phyloP scores from a whole-genome alignment of 805 yeast species.

The Metschnikowia santaceciliae region DNA sequence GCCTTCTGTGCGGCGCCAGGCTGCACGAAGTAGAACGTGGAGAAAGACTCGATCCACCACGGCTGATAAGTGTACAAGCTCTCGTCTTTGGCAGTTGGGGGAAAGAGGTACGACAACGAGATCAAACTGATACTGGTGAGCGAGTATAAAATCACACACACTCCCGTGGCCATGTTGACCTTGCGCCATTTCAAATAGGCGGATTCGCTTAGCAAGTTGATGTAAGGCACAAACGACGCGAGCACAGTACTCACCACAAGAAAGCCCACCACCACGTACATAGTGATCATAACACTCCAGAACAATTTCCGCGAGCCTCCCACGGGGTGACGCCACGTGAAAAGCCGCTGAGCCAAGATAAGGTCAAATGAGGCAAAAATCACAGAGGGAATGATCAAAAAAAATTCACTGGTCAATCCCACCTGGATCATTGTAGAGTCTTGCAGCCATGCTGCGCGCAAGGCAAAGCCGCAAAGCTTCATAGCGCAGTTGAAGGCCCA shows the following conservation, averaged over 20 bases:
- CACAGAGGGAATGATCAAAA: slow-evolving; percentile 18
- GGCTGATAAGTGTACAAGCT: slow-evolving; percentile 62
- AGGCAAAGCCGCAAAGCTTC: slow-evolving; percentile 16
- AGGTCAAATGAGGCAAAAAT: slow-evolving; percentile 19
- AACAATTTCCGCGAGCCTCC: slow-evolving; percentile 21
- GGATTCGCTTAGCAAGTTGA: slow-evolving; percentile 11
- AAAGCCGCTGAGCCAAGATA: slow-evolving; percentile 22
- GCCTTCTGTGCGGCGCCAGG: slow-evolving; percentile 50
- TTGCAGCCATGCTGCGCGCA: slow-evolving; percentile 17
- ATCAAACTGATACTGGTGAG: slow-evolving; percentile 49
- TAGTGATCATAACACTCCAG: slow-evolving; percentile 18
- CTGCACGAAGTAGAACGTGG: slow-evolving; percentile 55
- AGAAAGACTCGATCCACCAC: slow-evolving; percentile 71
- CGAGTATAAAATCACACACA: slow-evolving; percentile 44
- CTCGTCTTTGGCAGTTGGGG: slow-evolving; percentile 50
- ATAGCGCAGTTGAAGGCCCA: slow-evolving; percentile 16
- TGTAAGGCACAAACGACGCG: slow-evolving; percentile 18
- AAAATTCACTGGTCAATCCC: slow-evolving; percentile 18
- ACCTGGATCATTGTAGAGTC: slow-evolving; percentile 13
- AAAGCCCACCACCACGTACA: slow-evolving; percentile 16
- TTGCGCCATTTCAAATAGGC: slow-evolving; percentile 21
- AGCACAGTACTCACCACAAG: slow-evolving; percentile 17
- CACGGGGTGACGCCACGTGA: slow-evolving; percentile 26
- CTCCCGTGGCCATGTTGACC: slow-evolving; percentile 28
- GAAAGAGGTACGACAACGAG: slow-evolving; percentile 47